These are phyloP conservation scores for Chaetomium tenue DNA, from an alignment of 495 filamentous ascomycete species.

Conservation along the genomic window DNA sequence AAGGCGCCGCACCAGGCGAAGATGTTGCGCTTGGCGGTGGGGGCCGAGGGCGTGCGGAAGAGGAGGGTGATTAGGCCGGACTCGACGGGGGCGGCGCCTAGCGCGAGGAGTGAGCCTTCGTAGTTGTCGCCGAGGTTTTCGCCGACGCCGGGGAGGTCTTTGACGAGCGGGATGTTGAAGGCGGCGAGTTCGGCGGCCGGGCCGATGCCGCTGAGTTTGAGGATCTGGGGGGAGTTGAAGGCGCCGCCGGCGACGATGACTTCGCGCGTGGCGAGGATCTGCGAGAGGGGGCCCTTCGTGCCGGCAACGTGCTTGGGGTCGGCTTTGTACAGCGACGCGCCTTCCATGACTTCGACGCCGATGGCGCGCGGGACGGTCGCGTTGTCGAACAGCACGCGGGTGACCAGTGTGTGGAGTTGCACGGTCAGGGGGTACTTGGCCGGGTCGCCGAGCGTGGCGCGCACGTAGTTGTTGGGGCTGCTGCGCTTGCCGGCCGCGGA, in stretches of 20 bases:
- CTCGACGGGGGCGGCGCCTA: slow-evolving; percentile 36
- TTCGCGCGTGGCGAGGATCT: slow-evolving; percentile 47
- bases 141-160: slow-evolving; percentile 57
- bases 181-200: slow-evolving; percentile 42
- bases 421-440: slow-evolving; percentile 47
- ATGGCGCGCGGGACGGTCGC: slow-evolving; percentile 39
- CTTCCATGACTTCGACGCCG: slow-evolving; percentile 47
- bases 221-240: slow-evolving; percentile 57
- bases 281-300: slow-evolving; percentile 31
- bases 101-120: slow-evolving; percentile 40
- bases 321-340: slow-evolving; percentile 44
- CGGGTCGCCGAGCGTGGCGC: slow-evolving; percentile 46
- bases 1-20: slow-evolving; percentile 49
- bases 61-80: slow-evolving; percentile 37
- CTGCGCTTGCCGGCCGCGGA: slow-evolving; percentile 42
- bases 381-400: slow-evolving; percentile 44
- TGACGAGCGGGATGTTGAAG: slow-evolving; percentile 48
- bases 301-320: slow-evolving; percentile 42
- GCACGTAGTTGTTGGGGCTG: slow-evolving; percentile 46
- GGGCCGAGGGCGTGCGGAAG: slow-evolving; percentile 45
- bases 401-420: slow-evolving; percentile 49
- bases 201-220: slow-evolving; percentile 52
- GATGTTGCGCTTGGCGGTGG: slow-evolving; percentile 45
- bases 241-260: slow-evolving; percentile 57
- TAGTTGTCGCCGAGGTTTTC: slow-evolving; percentile 60